These are phyloP conservation scores for Pichia exigua DNA, from an alignment of 805 yeast species.

Conservation along the genomic window DNA sequence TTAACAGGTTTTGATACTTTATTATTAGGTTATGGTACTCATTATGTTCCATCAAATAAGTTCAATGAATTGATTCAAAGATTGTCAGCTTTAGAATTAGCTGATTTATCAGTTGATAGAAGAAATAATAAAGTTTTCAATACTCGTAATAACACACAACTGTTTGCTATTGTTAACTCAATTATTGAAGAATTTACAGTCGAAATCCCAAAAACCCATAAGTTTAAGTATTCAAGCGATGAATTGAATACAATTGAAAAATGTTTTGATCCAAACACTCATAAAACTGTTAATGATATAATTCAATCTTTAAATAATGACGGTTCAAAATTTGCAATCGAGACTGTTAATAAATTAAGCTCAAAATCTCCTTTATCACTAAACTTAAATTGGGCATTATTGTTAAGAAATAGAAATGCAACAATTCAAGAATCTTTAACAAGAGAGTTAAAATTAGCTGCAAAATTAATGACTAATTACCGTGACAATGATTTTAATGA, in stretches of 20 bases:
- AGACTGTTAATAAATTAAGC: conserved; percentile 47
- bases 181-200: conserved; percentile 75
- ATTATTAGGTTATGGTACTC: conserved; percentile 82
- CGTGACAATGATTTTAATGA: conserved; percentile 40
- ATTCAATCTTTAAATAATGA: conserved; percentile 43
- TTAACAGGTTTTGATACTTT: conserved; percentile 76
- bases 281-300: conserved; percentile 44
- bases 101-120: conserved; percentile 15
- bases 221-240: conserved; percentile 47
- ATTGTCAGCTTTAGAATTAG: conserved; percentile 48
- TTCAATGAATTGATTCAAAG: conserved; percentile 56
- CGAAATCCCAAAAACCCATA: conserved; percentile 54
- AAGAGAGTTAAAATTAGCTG: conserved; percentile 69
- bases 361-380: conserved; percentile 74
- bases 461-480: conserved; percentile 57
- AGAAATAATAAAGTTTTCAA: conserved; percentile 14
- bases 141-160: conserved; percentile 25
- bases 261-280: conserved; percentile 45
- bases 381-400: conserved; percentile 59
- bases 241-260: conserved; percentile 59
- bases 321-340: conserved; percentile 58
- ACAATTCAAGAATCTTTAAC: conserved; percentile 60
- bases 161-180: conserved; percentile 52
- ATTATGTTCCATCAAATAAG: conserved; percentile 66
- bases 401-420: conserved; percentile 51